phyloP scores from a whole-genome alignment of 1,139 yeast genomes.

The Hemisphaericaspora lyxosophila region DNA sequence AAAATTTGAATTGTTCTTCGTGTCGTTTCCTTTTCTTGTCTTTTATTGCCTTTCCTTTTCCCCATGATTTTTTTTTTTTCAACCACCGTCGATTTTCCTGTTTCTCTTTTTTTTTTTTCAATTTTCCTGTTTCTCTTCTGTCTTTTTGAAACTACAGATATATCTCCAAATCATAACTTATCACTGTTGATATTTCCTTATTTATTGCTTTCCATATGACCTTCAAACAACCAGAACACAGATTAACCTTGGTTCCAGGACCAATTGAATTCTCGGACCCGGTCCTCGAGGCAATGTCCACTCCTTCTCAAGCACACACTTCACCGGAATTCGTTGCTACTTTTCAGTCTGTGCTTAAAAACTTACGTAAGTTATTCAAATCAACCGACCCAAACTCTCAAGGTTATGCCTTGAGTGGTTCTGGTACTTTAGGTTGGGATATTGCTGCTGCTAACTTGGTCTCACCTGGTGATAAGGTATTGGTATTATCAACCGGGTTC shows the following conservation, averaged over 20 bases:
- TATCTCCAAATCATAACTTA: neutral
- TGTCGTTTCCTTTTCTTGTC: neutral
- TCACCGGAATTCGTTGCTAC: slow-evolving; percentile 81
- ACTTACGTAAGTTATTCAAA: slow-evolving; percentile 72
- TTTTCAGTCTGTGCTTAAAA: slow-evolving; percentile 66
- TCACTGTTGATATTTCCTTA: neutral
- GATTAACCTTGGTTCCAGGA: slow-evolving; percentile 82
- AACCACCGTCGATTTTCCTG: neutral
- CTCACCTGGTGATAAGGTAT: slow-evolving; percentile 63
- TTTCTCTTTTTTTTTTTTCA: neutral
- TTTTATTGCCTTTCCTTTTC: neutral
- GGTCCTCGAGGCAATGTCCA: slow-evolving; percentile 79
- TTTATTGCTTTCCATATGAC: slow-evolving; percentile 9
- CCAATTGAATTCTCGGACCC: slow-evolving; percentile 86
- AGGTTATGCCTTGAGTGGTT: slow-evolving; percentile 81
- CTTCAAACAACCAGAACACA: slow-evolving; percentile 49
- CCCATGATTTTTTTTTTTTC: neutral
- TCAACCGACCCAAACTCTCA: slow-evolving; percentile 66
- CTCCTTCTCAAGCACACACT: slow-evolving; percentile 87
- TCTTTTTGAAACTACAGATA: neutral
- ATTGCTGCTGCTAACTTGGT: slow-evolving; percentile 77
- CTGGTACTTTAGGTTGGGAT: slow-evolving; percentile 97
- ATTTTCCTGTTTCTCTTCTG: neutral
- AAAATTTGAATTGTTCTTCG: slow-evolving; percentile 1
- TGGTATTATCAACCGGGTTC: slow-evolving; percentile 90